These are phyloP conservation scores for Flammula alnicola DNA, from an alignment of 1,284 basidiomycete species.

Conservation along the genomic window DNA sequence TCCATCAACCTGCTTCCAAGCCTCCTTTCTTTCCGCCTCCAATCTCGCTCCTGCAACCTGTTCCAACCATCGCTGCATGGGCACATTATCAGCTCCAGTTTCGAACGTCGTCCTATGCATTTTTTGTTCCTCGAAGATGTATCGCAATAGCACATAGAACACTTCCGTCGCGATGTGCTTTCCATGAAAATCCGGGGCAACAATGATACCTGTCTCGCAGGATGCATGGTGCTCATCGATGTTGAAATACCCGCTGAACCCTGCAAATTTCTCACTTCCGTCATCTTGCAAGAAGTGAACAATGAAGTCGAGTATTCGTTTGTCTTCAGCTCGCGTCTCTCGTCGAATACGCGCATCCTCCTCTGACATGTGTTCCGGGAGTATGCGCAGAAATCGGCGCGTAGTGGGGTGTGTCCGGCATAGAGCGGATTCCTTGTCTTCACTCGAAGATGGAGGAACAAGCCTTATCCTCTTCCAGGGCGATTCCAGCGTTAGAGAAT, in stretches of 20 bases:
- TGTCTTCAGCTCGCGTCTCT: constrained; percentile 38
- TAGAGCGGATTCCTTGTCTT: constrained; percentile 40
- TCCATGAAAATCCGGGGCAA: constrained; percentile 40
- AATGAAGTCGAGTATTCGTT: constrained; percentile 40
- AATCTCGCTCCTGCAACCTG: constrained; percentile 40
- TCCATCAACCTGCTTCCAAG: constrained; percentile 41
- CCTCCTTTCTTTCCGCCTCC: constrained; percentile 41
- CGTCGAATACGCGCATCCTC: constrained; percentile 42
- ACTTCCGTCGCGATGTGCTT: constrained; percentile 45
- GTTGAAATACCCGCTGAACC: constrained; percentile 42
- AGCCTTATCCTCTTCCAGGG: constrained; percentile 43
- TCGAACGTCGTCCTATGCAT: constrained; percentile 46
- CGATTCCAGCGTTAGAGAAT: constrained; percentile 36
- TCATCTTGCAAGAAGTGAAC: constrained; percentile 34
- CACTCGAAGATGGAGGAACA: constrained; percentile 35
- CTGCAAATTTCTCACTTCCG: constrained; percentile 34
- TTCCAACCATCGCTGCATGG: constrained; percentile 51
- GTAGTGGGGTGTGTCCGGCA: constrained; percentile 44
- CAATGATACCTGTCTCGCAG: constrained; percentile 48
- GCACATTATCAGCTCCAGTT: constrained; percentile 42
- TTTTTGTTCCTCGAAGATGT: constrained; percentile 44
- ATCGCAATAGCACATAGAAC: constrained; percentile 41
- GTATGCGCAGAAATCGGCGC: constrained; percentile 39
- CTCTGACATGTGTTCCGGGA: constrained; percentile 38
- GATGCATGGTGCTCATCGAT: constrained; percentile 38